Conservation (phyloP, 257 asterid genomes). For the Petrea volubilis region DNA sequence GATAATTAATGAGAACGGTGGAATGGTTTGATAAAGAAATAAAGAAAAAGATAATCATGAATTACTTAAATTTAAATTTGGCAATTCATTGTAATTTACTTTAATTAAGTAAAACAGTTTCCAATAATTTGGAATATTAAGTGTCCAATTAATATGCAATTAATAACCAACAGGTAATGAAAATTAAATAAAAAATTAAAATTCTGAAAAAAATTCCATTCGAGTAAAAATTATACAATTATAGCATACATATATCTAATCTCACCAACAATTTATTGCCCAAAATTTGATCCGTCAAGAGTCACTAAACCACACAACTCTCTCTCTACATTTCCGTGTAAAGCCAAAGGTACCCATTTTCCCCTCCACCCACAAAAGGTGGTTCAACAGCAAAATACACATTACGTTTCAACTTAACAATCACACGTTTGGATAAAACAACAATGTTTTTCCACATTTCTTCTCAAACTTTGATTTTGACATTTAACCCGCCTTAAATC, state of each 20-base stretch:
- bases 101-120: too few species aligned
- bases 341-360: conserved; percentile 4
- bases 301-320: neutral
- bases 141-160: too few species aligned
- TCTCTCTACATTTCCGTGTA: conserved; percentile 18
- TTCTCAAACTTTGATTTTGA: conserved; percentile 2
- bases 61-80: too few species aligned
- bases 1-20: too few species aligned
- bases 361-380: conserved; percentile 20
- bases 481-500: neutral
- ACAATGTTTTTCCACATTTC: neutral
- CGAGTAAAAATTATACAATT: neutral
- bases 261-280: neutral
- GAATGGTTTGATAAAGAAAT: too few species aligned
- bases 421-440: conserved; percentile 28
- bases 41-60: too few species aligned
- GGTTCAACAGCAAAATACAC: conserved; percentile 28
- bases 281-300: neutral
- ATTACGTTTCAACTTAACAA: neutral
- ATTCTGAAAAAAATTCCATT: too few species aligned
- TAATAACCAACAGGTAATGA: too few species aligned
- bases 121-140: too few species aligned
- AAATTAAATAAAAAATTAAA: too few species aligned
- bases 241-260: neutral
- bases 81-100: too few species aligned